Evolutionary conservation across 2,329 filamentous ascomycete genomes (phyloP).

Genomic region (Claviceps pazoutovae): DNA sequence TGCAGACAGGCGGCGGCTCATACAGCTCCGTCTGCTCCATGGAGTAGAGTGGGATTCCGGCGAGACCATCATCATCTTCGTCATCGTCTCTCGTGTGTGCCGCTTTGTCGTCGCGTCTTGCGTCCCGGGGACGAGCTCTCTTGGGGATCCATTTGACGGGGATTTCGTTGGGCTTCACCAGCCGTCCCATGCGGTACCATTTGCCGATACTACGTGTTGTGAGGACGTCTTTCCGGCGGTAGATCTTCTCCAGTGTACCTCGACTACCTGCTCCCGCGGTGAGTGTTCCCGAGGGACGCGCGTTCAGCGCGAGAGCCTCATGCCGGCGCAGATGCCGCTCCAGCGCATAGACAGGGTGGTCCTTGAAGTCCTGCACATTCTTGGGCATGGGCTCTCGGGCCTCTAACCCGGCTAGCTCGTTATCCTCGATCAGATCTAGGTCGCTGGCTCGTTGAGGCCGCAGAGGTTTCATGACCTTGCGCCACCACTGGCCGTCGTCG

Average conservation of each 20-base stretch:
- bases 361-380: conserved; percentile 76
- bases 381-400: conserved; percentile 72
- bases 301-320: conserved; percentile 64
- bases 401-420: conserved; percentile 56
- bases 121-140: conserved; percentile 21
- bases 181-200: conserved; percentile 80
- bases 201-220: conserved; percentile 65
- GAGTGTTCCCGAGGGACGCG: conserved; percentile 62
- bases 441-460: conserved; percentile 33
- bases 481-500: conserved; percentile 39
- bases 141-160: conserved; percentile 62
- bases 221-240: conserved; percentile 68
- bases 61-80: conserved; percentile 17
- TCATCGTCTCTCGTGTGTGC: conserved; percentile 9
- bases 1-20: conserved; percentile 57
- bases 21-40: conserved; percentile 59
- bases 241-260: conserved; percentile 59
- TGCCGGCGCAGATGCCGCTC: conserved; percentile 73
- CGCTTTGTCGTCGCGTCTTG: conserved; percentile 9
- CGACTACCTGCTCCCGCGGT: conserved; percentile 49
- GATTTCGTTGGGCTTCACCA: conserved; percentile 65
- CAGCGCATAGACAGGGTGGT: conserved; percentile 71
- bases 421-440: conserved; percentile 72
- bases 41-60: conserved; percentile 44
- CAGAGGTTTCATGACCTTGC: conserved; percentile 35